Conservation (phyloP, 179 eudicot genomes). For the Spergularia azorica region DNA sequence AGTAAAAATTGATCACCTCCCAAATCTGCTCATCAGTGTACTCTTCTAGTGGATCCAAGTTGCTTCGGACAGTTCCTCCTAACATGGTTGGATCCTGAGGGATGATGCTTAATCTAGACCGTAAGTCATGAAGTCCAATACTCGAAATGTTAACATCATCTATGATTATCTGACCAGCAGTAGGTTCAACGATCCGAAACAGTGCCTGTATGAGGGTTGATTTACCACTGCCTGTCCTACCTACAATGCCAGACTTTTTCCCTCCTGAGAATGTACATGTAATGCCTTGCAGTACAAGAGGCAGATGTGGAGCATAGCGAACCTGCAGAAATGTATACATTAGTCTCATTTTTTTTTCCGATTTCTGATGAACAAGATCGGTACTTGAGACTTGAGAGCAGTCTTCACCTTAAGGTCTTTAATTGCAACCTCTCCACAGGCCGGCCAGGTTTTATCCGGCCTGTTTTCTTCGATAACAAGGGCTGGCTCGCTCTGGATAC, state of each 20-base stretch:
- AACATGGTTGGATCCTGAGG: conserved; percentile 90
- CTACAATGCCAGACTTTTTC: conserved; percentile 71
- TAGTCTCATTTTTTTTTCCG: not conserved
- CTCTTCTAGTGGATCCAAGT: conserved; percentile 77
- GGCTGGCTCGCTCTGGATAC: conserved; percentile 41
- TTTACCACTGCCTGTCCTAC: conserved; percentile 85
- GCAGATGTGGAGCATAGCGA: conserved; percentile 86
- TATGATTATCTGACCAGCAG: conserved; percentile 47
- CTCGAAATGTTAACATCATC: conserved; percentile 54
- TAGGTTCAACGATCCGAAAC: conserved; percentile 68
- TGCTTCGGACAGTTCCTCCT: conserved; percentile 66
- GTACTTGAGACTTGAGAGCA: not conserved
- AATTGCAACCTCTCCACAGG: conserved; percentile 46
- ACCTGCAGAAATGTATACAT: conserved; percentile 38
- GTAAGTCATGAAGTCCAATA: conserved; percentile 69
- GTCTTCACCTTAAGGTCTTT: conserved; percentile 58
- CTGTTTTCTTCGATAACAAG: conserved; percentile 40
- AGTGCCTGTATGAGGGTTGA: conserved; percentile 72
- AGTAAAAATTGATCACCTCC: conserved; percentile 12
- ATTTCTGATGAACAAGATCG: not conserved
- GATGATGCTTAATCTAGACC: conserved; percentile 66
- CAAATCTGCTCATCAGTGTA: conserved; percentile 61
- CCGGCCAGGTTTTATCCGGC: conserved; percentile 46
- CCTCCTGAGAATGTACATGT: conserved; percentile 74
- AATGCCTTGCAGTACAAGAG: conserved; percentile 79